Base-by-base conservation (phyloP, 371 early-diverging fungal genomes). In the Nematocida homosporus region DNA sequence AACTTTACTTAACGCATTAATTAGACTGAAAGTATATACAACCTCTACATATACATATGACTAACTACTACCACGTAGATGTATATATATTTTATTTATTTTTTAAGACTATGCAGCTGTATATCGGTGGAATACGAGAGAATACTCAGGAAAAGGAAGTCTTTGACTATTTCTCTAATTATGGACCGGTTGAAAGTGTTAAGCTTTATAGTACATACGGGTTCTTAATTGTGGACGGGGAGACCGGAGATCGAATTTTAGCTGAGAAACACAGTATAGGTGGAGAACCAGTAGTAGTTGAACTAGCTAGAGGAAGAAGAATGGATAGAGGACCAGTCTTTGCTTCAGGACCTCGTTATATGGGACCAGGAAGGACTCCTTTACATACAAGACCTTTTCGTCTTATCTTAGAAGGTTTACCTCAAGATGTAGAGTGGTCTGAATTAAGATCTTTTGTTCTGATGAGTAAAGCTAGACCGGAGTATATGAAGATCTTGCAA, bases 191-290 rank as follows among this genome's bases (percentile, higher is more conserved):
- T 52, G 47, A 30, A 8, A 10, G 29, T 8, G 1, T 72, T 1
- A 72, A 72, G 37, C 30, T 72, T 30, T 72, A 72, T 59, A 72
- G 29, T 16, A 47, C 44, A 6, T 72, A 60, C 25, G 75, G 75
- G 16, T 72, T 72, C 63, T 34, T 61, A 1, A 72, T 53, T 1
- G 60, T 48, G 23, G 75, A 72, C 18, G 25, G 35, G 32, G 75
- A 63, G 20, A 40, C 42, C 23, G 61, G 61, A 32, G 44, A 63
- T 5, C 60, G 55, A 29, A 72, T 72, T 23, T 55, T 72, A 6
- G 25, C 32, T 16, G 75, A 72, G 2, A 34, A 41, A 6, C 8
- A 40, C 13, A 53, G 38, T n/a, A 56, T 40, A 27, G 44, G 55
- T 34, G 75, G 63, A 32, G 23, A 35, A 4, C 37, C 29, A 29